phyloP scores from a whole-genome alignment of 148 eudicot genomes.

The Arbutus unedo region DNA sequence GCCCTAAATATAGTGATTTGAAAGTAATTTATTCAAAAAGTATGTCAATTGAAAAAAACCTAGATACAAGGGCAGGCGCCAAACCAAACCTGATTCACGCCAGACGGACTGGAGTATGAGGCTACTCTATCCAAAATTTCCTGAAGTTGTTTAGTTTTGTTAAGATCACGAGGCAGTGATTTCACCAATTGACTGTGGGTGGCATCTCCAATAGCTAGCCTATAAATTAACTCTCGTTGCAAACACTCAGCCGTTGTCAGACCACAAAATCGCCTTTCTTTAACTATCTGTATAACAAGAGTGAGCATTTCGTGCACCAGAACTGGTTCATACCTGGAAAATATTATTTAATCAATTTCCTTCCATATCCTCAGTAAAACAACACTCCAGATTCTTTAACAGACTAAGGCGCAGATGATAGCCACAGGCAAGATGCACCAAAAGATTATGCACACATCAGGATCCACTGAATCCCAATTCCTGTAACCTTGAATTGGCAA shows the following conservation, averaged over 20 bases:
- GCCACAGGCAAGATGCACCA: background rate
- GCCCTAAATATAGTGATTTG: conserved; percentile 46
- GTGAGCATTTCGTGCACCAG: conserved; percentile 85
- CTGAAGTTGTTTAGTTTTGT: conserved; percentile 61
- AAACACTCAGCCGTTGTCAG: conserved; percentile 58
- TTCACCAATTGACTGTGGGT: conserved; percentile 91
- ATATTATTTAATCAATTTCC: conserved; percentile 3
- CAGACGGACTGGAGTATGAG: conserved; percentile 83
- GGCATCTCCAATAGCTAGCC: conserved; percentile 84
- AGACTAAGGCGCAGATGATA: background rate
- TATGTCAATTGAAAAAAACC: conserved; percentile 6
- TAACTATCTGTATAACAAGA: conserved; percentile 76
- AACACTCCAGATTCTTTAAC: background rate
- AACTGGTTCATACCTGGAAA: conserved; percentile 78
- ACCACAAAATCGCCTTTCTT: conserved; percentile 93
- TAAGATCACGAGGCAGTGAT: conserved; percentile 77
- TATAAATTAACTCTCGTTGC: conserved; percentile 80
- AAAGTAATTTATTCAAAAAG: conserved; percentile 12
- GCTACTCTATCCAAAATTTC: conserved; percentile 71
- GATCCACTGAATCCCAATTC: background rate
- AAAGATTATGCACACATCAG: background rate
- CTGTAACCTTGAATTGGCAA: background rate
- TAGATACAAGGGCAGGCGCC: background rate
- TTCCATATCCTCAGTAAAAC: background rate
- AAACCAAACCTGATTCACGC: conserved; percentile 78